A percentile compares a stretch with the other conserved stretches of the same genome.
Evolutionary conservation across 2,329 filamentous ascomycete genomes (phyloP).

Genomic region (Byssoonygena ceratinophila): DNA sequence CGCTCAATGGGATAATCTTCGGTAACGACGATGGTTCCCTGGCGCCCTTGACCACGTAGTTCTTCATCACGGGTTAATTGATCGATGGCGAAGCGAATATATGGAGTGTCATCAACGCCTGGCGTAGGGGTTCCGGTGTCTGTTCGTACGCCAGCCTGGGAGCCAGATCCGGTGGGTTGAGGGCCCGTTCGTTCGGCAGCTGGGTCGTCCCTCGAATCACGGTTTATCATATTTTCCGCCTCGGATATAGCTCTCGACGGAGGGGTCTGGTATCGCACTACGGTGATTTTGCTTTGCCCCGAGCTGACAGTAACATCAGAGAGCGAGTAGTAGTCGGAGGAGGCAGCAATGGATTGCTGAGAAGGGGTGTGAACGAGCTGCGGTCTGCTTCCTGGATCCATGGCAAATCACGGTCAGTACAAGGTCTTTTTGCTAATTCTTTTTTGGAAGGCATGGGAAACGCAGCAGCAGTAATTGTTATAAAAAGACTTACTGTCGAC

Average conservation of each 20-base stretch:
- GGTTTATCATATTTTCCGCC: neutral
- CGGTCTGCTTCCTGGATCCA: conserved; percentile 33
- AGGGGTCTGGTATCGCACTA: conserved; percentile 37
- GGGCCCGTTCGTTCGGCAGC: neutral
- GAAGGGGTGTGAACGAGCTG: conserved; percentile 36
- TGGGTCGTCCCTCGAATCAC: conserved; percentile 5
- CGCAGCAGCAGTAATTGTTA: neutral
- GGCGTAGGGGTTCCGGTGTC: conserved; percentile 50
- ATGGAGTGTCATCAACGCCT: conserved; percentile 72
- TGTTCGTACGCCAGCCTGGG: conserved; percentile 22
- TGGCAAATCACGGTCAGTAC: conserved; percentile 1
- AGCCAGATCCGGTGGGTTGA: neutral
- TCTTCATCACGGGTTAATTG: conserved; percentile 69
- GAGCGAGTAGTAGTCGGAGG: conserved; percentile 42
- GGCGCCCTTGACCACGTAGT: conserved; percentile 44
- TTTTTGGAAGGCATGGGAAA: neutral
- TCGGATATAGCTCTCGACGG: conserved; percentile 27
- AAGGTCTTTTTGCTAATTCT: neutral
- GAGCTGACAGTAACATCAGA: conserved; percentile 34
- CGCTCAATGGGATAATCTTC: conserved; percentile 42
- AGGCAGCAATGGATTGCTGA: conserved; percentile 39
- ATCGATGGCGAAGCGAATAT: conserved; percentile 81
- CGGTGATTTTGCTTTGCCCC: conserved; percentile 30
- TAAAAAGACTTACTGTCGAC: conserved; percentile 13
- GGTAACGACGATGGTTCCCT: conserved; percentile 35